Base-by-base conservation (phyloP, 345 rosid species). In the Camelina laxa region DNA sequence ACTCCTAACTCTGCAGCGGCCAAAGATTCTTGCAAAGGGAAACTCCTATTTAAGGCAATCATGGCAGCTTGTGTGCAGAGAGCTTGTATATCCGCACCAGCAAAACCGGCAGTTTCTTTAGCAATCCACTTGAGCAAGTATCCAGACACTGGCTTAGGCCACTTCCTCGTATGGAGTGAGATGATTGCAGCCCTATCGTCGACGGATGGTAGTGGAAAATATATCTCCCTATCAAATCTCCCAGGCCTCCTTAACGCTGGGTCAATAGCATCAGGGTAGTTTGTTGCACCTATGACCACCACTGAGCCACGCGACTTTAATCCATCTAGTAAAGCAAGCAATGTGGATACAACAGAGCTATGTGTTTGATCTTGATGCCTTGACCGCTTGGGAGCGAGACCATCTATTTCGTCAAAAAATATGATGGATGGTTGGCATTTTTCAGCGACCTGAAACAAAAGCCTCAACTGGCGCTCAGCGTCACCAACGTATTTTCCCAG, bases 241-340 rank as follows among this genome's bases (percentile, higher is more conserved):
- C 99, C 99, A 20, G 99, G 99, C 83, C 99, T 89, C 83, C 99
- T 91, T 69, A 92, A 80, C 58, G 99, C 99, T 39, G 99, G 97
- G 84, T 95, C 99, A 79, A 95, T 78, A 79, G 99, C 97, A 75
- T 92, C 99, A 65, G 99, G 99, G 67, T 96, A 92, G 82, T 95
- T 95, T 68, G 97, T 92, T 78, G 99, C 99, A 78, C 99, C 99
- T 73, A 95, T 92, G 73, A 95, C 99, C 77, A 95, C 93, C 60
- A 92, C 99, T 13, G 99, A 95, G 70, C 99, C 99, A 60, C 99
- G 88, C 21, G 97, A 95, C 78, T 95, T 95, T 65, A 95, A 75
- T 75, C 99, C 99, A 78, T 95, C 99, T 87, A 95, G 70, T 66
- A 95, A 73, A 75, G 97, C 93, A 54, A 95, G 99, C 81, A 95